These are phyloP conservation scores for Rhizophagus sp. DNA, from an alignment of 192 early-diverging fungal species.

Conservation along the genomic window DNA sequence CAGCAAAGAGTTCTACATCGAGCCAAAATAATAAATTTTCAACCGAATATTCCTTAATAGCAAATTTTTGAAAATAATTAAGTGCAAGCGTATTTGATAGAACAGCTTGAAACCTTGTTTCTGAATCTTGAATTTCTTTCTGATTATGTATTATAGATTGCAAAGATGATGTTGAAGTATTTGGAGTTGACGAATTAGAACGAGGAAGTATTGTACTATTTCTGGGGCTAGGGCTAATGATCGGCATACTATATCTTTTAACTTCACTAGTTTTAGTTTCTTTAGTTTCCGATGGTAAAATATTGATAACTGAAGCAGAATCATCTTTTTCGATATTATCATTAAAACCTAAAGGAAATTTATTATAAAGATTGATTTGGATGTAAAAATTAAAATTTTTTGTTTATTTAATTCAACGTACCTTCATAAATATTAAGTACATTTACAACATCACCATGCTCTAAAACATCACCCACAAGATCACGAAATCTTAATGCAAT, in stretches of 20 bases:
- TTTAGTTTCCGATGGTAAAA: neutral
- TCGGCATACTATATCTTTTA: neutral
- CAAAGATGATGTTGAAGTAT: neutral
- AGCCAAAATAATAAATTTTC: conserved; percentile 84
- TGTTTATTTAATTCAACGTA: conserved; percentile 2
- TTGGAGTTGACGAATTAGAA: neutral
- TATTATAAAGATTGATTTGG: neutral
- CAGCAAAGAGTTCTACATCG: conserved; percentile 76
- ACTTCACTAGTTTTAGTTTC: neutral
- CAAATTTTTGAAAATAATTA: conserved; percentile 56
- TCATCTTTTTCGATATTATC: neutral
- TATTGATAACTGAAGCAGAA: neutral
- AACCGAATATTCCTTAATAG: conserved; percentile 72
- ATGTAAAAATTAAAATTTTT: neutral
- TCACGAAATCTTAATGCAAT: conserved; percentile 50
- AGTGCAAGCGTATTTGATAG: conserved; percentile 47
- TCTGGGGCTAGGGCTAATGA: neutral
- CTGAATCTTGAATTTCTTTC: conserved; percentile 20
- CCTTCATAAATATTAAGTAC: conserved; percentile 54
- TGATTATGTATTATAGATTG: neutral
- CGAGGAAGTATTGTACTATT: neutral
- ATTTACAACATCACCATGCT: conserved; percentile 50
- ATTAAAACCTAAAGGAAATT: neutral
- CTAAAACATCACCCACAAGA: conserved; percentile 53
- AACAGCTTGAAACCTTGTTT: conserved; percentile 43